Percentiles rank a stretch among this genome's conserved stretches.
Conservation (phyloP, 345 rosid species). For the Combretum micranthum region DNA sequence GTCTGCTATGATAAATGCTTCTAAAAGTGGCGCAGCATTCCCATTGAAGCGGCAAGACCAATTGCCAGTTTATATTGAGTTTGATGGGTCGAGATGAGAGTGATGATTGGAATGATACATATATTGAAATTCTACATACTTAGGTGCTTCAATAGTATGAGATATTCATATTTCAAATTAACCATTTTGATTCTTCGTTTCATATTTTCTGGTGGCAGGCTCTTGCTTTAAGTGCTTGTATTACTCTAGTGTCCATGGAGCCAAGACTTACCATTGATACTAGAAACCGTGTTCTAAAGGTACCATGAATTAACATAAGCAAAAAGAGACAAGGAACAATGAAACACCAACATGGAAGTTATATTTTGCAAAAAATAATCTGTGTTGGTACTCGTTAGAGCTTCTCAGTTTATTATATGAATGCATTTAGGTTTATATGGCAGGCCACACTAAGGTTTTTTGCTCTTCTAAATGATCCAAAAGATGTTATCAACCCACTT, state of each 20-base stretch:
- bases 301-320: slow-evolving; percentile 10
- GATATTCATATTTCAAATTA: not conserved
- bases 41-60: slow-evolving; percentile 86
- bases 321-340: too few species aligned
- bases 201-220: slow-evolving; percentile 41
- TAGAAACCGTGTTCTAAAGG: slow-evolving; percentile 91
- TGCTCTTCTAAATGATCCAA: slow-evolving; percentile 82
- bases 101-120: slow-evolving; percentile 76
- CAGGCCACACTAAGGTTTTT: slow-evolving; percentile 98
- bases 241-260: slow-evolving; percentile 92
- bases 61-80: slow-evolving; percentile 84
- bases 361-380: too few species aligned
- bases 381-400: too few species aligned
- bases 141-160: slow-evolving; percentile 39
- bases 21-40: slow-evolving; percentile 79
- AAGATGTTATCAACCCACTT: slow-evolving; percentile 76
- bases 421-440: slow-evolving; percentile 2
- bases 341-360: too few species aligned
- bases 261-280: slow-evolving; percentile 93
- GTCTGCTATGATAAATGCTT: slow-evolving; percentile 84
- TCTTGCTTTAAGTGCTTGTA: slow-evolving; percentile 92
- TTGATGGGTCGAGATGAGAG: slow-evolving; percentile 89
- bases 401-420: too few species aligned
- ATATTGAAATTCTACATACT: slow-evolving; percentile 79
- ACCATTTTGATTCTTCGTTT: not conserved